These are phyloP conservation scores for Brasilioporus rufonigricans DNA, from an alignment of 768 basidiomycete genomes.

Conservation along the genomic window DNA sequence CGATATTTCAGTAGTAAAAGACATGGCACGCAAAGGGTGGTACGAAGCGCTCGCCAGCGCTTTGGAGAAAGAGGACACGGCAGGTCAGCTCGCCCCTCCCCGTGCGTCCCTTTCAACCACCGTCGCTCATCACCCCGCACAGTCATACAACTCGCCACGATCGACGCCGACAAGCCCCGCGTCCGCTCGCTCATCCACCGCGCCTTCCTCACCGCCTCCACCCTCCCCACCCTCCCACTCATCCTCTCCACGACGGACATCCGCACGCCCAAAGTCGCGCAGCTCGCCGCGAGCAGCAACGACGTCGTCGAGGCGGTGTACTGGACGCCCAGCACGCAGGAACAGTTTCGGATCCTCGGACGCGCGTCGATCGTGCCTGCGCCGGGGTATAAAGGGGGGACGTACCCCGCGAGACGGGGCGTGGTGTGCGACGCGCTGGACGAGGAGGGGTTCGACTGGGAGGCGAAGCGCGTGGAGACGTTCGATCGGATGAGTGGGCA, in stretches of 20 bases:
- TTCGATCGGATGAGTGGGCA: conserved; percentile 58
- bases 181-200: conserved; percentile 70
- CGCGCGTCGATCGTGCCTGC: conserved; percentile 54
- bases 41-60: conserved; percentile 44
- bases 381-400: conserved; percentile 39
- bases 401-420: conserved; percentile 13
- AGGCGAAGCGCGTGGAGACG: conserved; percentile 52
- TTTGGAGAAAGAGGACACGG: conserved; percentile 34
- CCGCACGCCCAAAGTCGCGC: conserved; percentile 64
- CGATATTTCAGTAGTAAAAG: too few relatives aligned
- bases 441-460: conserved; percentile 52
- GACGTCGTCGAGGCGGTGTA: conserved; percentile 57
- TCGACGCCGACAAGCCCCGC: conserved; percentile 41
- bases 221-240: conserved; percentile 50
- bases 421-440: conserved; percentile 35
- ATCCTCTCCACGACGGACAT: conserved; percentile 70
- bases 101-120: too few relatives aligned
- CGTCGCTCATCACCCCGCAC: background rate
- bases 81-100: conserved; percentile 31
- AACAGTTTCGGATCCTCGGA: conserved; percentile 75
- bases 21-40: conserved; percentile 39
- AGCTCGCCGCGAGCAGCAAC: background rate
- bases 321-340: conserved; percentile 66
- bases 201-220: conserved; percentile 45
- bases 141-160: conserved; percentile 56